Evolutionary conservation across 2,329 filamentous ascomycete genomes (phyloP), one percentile per base, ranked within the genome.

Genomic region (Paramyrothecium roridum): DNA sequence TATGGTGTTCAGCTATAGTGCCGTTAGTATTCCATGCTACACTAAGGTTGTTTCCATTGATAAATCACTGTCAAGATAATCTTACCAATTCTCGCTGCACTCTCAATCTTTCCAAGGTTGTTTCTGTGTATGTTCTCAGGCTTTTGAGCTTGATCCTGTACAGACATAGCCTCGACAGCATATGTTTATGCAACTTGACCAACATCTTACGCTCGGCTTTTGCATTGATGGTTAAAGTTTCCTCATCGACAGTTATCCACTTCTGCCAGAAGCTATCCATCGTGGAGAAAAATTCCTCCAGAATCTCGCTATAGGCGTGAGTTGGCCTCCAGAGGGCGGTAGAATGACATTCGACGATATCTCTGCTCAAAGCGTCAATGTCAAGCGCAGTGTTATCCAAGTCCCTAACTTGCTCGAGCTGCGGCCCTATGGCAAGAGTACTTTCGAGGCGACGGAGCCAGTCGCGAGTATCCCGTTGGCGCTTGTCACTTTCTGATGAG

Each of bases 271-370:
- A 83, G 40, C 66, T 67, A 6, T 64, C 65, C 77, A 85, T 78
- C 21, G 76, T 76, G 52, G 67, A 67, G 56, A 76, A 71, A 63
- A 85, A 75, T 60, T 79, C 77, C 30, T 67, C 69, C 52, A 79
- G 70, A 52, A 84, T 79, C 53, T 80, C 79, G 64, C 78, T 69
- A 62, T 85, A 87, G 1, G 84, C 82, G 67, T 84, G 81, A 2
- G 84, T 83, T 33, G 83, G 73, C 68, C 85, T 85, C 83, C 83
- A 85, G 58, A 86, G 72, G 23, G 85, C 82, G 61, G 83, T 81
- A 1, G 79, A 77, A 64, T 86, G 82, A 60, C 84, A 87, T 70
- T 87, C 84, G 58, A 86, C 83, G 46, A 87, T 72, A 62, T 86
- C 82, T 26, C 81, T 74, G 65, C 82, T 86, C 65, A 87, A 76